These are phyloP conservation scores for Boletus smithii DNA, from an alignment of 1,284 basidiomycete genomes.

Conservation along the genomic window DNA sequence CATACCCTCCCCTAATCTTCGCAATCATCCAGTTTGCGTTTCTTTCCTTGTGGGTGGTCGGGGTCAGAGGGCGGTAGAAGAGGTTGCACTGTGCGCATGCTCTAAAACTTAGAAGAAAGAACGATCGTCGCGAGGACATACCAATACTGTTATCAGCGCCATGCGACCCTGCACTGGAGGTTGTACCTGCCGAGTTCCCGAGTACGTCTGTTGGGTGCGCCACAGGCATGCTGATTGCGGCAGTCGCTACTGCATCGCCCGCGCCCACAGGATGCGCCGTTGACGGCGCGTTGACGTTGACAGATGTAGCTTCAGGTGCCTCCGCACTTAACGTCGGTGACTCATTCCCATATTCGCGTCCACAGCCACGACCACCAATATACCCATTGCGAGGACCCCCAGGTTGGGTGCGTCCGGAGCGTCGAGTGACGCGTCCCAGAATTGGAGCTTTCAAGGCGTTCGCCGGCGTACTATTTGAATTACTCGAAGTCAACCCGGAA, in stretches of 20 bases:
- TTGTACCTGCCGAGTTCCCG: not conserved
- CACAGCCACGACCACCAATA: not conserved
- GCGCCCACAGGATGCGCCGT: not conserved
- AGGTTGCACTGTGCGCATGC: too few species aligned
- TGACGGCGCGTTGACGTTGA: too few species aligned
- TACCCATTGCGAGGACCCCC: not conserved
- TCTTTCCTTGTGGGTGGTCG: constrained; percentile 16
- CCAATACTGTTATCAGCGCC: not conserved
- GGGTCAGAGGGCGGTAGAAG: not conserved
- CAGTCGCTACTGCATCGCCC: not conserved
- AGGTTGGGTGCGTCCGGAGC: not conserved
- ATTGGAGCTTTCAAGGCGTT: not conserved
- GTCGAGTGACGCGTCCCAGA: not conserved
- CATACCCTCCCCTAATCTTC: constrained; percentile 8
- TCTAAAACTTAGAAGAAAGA: not conserved
- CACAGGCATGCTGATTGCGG: not conserved
- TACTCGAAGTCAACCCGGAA: not conserved
- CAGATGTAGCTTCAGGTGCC: not conserved
- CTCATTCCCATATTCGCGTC: not conserved
- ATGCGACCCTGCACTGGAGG: not conserved
- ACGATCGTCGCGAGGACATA: not conserved
- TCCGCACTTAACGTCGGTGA: not conserved
- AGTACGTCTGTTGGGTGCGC: not conserved
- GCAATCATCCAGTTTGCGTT: constrained; percentile 24
- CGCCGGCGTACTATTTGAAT: not conserved